Conservation (phyloP, 768 basidiomycete genomes). For the Tricholoma furcatifolium region DNA sequence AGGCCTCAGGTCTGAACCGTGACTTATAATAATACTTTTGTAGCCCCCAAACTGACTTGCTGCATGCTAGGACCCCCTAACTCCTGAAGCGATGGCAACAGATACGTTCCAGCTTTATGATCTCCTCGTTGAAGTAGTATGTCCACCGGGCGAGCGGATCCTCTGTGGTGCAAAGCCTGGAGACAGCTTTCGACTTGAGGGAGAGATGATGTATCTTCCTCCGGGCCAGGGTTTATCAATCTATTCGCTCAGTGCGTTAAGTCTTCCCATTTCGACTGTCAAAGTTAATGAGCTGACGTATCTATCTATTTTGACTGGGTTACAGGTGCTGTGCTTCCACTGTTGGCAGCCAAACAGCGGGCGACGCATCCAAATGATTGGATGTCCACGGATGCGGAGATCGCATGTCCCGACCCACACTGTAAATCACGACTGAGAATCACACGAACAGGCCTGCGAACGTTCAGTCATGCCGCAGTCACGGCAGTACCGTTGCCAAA, state of each 20-base stretch:
- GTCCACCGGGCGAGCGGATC: slow-evolving; percentile 48
- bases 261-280: not conserved
- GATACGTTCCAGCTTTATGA: slow-evolving; percentile 64
- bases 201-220: slow-evolving; percentile 63
- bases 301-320: not conserved
- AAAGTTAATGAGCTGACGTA: not conserved
- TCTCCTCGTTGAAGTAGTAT: slow-evolving; percentile 60
- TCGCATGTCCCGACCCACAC: slow-evolving; percentile 68
- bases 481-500: slow-evolving; percentile 50
- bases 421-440: slow-evolving; percentile 59
- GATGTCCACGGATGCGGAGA: slow-evolving; percentile 65
- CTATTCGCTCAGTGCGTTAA: slow-evolving; percentile 53
- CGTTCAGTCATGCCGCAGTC: slow-evolving; percentile 53
- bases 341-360: slow-evolving; percentile 70
- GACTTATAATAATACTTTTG: too few species aligned
- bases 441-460: slow-evolving; percentile 45
- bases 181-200: slow-evolving; percentile 61
- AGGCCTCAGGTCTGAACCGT: too few species aligned
- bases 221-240: slow-evolving; percentile 66
- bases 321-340: slow-evolving; percentile 61
- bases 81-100: not conserved
- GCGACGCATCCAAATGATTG: slow-evolving; percentile 55
- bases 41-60: too few species aligned
- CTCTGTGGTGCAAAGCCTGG: slow-evolving; percentile 65
- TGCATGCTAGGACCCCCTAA: too few species aligned